Percentiles rank a stretch among this genome's conserved stretches.
Evolutionary conservation across 805 yeast genomes (phyloP).

Genomic region (Diddensiella santjacobensis): DNA sequence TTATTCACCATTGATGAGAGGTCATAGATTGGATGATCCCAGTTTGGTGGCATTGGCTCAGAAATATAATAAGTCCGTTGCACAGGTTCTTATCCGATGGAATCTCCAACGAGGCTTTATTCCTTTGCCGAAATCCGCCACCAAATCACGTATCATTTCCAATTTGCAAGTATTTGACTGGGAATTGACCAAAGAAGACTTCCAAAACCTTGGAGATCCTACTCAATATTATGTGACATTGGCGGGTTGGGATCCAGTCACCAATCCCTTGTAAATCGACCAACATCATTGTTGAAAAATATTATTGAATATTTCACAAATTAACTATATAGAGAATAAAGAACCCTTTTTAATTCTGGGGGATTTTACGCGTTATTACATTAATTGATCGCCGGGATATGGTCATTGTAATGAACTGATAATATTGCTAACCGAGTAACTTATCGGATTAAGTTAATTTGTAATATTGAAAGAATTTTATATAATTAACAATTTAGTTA

Average conservation of each 20-base stretch:
- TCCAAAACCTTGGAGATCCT: slow-evolving; percentile 29
- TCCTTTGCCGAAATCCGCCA: slow-evolving; percentile 73
- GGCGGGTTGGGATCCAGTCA: slow-evolving; percentile 14
- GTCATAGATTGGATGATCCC: slow-evolving; percentile 54
- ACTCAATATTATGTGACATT: slow-evolving; percentile 15
- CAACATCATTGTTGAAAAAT: too few relatives aligned
- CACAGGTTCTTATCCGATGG: slow-evolving; percentile 52
- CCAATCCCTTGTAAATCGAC: not conserved
- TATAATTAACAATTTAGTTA: too few relatives aligned
- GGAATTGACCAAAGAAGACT: slow-evolving; percentile 28
- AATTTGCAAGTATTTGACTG: slow-evolving; percentile 55
- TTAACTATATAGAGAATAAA: too few relatives aligned
- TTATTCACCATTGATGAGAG: slow-evolving; percentile 73
- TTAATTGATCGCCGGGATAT: too few relatives aligned
- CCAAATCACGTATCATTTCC: slow-evolving; percentile 52
- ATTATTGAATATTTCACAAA: too few relatives aligned
- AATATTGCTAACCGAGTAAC: too few relatives aligned
- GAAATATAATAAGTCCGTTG: slow-evolving; percentile 50
- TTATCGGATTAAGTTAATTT: too few relatives aligned
- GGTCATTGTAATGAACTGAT: too few relatives aligned
- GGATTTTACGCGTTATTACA: too few relatives aligned
- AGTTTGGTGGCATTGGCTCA: slow-evolving; percentile 50
- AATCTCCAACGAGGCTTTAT: slow-evolving; percentile 47
- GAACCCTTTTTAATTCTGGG: too few relatives aligned
- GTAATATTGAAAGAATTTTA: too few relatives aligned